A percentile compares a stretch with the other conserved stretches of the same genome.
Evolutionary conservation across 2,329 filamentous ascomycete genomes (phyloP).

Genomic region (Xylariales sp.): DNA sequence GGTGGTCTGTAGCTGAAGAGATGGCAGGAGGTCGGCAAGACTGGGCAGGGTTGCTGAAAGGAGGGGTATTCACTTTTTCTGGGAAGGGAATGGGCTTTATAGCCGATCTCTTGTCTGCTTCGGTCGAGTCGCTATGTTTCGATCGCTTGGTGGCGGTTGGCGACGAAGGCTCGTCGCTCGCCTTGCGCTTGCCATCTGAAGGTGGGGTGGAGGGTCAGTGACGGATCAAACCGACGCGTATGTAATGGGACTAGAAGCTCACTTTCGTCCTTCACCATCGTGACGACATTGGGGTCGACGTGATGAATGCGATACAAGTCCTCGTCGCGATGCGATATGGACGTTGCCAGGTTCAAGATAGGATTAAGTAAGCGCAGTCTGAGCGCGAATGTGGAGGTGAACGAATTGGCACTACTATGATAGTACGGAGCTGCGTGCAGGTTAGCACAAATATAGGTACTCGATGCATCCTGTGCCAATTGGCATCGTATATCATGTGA

Average conservation of each 20-base stretch:
- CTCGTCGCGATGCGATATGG: no score
- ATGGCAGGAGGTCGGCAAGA: no score
- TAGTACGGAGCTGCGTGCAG: no score
- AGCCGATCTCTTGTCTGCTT: constrained; percentile 46
- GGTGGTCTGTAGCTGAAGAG: no score
- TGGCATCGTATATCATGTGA: no score
- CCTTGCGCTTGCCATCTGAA: constrained; percentile 66
- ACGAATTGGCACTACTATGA: not conserved
- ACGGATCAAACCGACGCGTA: not conserved
- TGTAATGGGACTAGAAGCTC: constrained; percentile 12
- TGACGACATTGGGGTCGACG: constrained; percentile 7
- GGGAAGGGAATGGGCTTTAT: constrained; percentile 76
- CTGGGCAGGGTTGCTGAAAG: no score
- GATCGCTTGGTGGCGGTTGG: constrained; percentile 60
- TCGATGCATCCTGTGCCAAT: no score
- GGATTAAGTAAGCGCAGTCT: constrained; percentile 1
- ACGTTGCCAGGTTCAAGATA: not conserved
- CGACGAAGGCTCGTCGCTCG: constrained; percentile 59
- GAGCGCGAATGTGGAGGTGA: not conserved
- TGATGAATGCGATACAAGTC: no score
- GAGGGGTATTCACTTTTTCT: constrained; percentile 63
- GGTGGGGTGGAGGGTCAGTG: constrained; percentile 7
- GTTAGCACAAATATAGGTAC: no score
- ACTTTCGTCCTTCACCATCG: constrained; percentile 38
- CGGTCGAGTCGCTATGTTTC: constrained; percentile 43